Conservation (phyloP, 169 alveolate genomes). For the Babesia microti region DNA sequence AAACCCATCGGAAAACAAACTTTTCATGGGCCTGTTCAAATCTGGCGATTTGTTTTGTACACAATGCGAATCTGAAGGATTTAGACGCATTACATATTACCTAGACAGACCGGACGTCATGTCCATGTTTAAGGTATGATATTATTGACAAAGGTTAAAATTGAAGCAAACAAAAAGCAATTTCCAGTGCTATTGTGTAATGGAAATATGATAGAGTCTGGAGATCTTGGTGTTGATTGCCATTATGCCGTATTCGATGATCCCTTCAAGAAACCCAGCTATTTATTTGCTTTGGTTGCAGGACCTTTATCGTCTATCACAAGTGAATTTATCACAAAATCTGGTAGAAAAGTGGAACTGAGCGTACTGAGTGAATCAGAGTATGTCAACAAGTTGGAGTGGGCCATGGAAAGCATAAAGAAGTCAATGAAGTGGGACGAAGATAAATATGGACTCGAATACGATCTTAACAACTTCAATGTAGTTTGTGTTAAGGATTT, state of each 20-base stretch:
- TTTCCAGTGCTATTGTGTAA: conserved; percentile 76
- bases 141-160: conserved; percentile 43
- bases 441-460: conserved; percentile 77
- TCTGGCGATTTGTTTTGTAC: conserved; percentile 74
- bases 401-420: conserved; percentile 76
- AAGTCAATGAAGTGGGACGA: conserved; percentile 87
- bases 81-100: conserved; percentile 76
- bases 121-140: conserved; percentile 54
- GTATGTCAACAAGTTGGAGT: conserved; percentile 58
- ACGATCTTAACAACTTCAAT: conserved; percentile 77
- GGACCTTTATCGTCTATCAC: conserved; percentile 67
- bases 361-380: conserved; percentile 70
- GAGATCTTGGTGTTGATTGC: conserved; percentile 51
- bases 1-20: conserved; percentile 66
- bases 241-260: conserved; percentile 77
- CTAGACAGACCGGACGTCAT: conserved; percentile 85
- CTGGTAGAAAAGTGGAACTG: conserved; percentile 60
- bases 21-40: conserved; percentile 71
- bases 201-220: conserved; percentile 68
- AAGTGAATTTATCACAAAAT: conserved; percentile 64
- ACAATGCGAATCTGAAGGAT: conserved; percentile 86
- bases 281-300: conserved; percentile 84
- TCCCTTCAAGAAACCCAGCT: conserved; percentile 81
- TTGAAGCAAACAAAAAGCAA: conserved; percentile 70
- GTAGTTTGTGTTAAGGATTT: conserved; percentile 79